Evolutionary conservation across 1,139 yeast genomes (phyloP), one percentile per base, ranked within the genome.

Genomic region (Blastobotrys ciferrii): DNA sequence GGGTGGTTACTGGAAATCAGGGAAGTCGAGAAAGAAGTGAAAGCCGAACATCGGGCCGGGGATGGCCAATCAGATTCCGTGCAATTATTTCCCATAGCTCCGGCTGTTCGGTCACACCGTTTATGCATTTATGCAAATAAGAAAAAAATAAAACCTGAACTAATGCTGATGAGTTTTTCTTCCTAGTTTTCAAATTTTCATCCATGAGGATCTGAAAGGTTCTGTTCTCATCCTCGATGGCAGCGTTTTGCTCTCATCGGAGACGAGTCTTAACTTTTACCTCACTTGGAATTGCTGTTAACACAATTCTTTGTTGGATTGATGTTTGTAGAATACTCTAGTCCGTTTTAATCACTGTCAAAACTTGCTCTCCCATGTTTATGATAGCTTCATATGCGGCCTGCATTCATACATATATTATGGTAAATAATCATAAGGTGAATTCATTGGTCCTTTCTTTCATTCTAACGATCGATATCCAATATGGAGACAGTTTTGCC

Each of bases 311-410:
- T n/a, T 5, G 12, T 18, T 41, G 36, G 37, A 41, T 14, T 12
- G 23, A 12, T 28, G 43, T 32, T 19, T 32, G 45, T 23, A 41
- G 48, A 48, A 30, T 18, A 20, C 32, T 35, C 30, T 14, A 25
- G 32, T 49, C 52, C 52, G 52, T 46, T 20, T 48, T 49, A 49
- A 49, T 49, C 52, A 46, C 52, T 48, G 39, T 33, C 45, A 38
- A 40, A 48, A 48, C 28, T 23, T 40, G 47, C 35, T 23, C 17
- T 43, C 38, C 35, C 45, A 45, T 43, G 48, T 43, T 43, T 12
- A 7, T 17, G 47, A 43, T 44, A 48, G 52, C 47, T 49, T 49
- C 52, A 49, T 46, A 43, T 18, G 38, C 52, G 52, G 52, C 32
- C 46, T 33, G 44, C 47, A 49, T 49, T 15, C 12, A 31, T n/a